Evolutionary conservation across 306 rosid species (phyloP).

Genomic region (Quercus robur): DNA sequence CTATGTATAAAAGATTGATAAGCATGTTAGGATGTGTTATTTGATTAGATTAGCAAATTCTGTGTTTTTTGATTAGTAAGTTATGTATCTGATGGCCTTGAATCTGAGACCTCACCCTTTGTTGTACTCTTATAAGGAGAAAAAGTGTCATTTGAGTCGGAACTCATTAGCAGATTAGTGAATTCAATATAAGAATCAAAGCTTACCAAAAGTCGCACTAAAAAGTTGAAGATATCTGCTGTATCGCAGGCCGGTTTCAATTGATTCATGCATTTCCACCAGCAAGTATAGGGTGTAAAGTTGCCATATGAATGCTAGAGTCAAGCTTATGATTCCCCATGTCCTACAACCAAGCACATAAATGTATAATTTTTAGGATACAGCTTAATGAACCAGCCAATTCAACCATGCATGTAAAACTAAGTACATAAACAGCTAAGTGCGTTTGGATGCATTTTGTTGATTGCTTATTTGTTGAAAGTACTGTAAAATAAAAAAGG

Average conservation of each 20-base stretch:
- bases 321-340: constrained; percentile 47
- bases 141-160: too few species aligned
- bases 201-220: constrained; percentile 34
- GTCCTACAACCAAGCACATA: constrained; percentile 24
- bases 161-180: too few species aligned
- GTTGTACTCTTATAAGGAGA: too few species aligned
- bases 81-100: too few species aligned
- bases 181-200: background rate
- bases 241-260: constrained; percentile 45
- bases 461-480: too few species aligned
- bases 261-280: constrained; percentile 50
- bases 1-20: too few species aligned
- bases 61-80: too few species aligned
- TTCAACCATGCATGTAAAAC: background rate
- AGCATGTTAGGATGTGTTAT: background rate
- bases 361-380: too few species aligned
- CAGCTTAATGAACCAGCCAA: background rate
- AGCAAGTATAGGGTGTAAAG: constrained; percentile 45
- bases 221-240: constrained; percentile 58
- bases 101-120: too few species aligned
- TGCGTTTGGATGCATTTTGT: too few species aligned
- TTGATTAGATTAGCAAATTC: background rate
- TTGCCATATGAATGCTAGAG: constrained; percentile 49
- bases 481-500: too few species aligned
- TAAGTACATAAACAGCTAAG: background rate